Conservation (phyloP, 768 basidiomycete genomes). For the Baorangia bicolor region DNA sequence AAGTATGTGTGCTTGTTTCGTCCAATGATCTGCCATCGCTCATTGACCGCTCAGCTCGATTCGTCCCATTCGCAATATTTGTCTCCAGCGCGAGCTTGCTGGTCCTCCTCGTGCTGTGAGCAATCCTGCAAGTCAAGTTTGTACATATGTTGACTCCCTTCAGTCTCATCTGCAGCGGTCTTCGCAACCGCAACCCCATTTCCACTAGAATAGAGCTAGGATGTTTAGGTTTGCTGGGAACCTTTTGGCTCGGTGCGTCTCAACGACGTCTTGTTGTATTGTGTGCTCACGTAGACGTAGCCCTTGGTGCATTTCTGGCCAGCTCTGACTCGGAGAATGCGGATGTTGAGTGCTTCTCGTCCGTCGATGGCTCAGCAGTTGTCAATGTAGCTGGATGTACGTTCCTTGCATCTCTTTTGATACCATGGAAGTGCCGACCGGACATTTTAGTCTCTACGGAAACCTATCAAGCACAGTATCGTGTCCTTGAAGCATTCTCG, state of each 20-base stretch:
- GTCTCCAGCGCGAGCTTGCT: constrained; percentile 70
- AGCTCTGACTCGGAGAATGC: constrained; percentile 77
- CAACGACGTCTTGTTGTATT: neutral
- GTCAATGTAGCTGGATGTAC: constrained; percentile 66
- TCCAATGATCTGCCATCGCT: neutral
- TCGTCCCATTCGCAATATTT: constrained; percentile 83
- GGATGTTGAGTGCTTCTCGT: constrained; percentile 79
- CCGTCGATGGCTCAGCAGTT: constrained; percentile 48
- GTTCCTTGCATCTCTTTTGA: constrained; percentile 29
- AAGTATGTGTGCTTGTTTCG: constrained; percentile 46
- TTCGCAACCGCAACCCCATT: constrained; percentile 71
- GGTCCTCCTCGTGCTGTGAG: constrained; percentile 67
- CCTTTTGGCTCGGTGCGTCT: constrained; percentile 75
- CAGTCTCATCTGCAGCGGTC: constrained; percentile 64
- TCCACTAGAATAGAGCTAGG: constrained; percentile 76
- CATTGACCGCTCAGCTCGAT: constrained; percentile 57
- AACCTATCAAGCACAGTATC: constrained; percentile 87
- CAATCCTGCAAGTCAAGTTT: constrained; percentile 12
- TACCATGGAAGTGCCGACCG: neutral
- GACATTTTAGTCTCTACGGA: constrained; percentile 67
- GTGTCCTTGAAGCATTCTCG: constrained; percentile 77
- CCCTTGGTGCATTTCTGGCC: constrained; percentile 69
- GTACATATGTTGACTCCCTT: constrained; percentile 1
- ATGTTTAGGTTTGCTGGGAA: constrained; percentile 65
- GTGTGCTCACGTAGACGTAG: constrained; percentile 37